These are phyloP conservation scores for Talaromyces sp. DNA, from an alignment of 2,329 filamentous ascomycete species.

Conservation along the genomic window DNA sequence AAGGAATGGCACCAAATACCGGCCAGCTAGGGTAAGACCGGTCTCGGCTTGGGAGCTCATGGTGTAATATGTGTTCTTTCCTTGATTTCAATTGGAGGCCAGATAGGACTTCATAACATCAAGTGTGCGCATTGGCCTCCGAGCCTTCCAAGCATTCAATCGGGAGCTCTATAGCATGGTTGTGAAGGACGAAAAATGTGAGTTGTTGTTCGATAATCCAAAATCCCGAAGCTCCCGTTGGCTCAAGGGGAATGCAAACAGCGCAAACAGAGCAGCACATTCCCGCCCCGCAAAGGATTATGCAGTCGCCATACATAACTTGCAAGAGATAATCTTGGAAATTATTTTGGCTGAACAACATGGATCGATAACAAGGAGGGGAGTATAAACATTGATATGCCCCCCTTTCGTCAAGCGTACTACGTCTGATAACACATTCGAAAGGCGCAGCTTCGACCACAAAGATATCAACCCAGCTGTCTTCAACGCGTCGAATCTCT, in stretches of 20 bases:
- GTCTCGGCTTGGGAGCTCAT: constrained; percentile 35
- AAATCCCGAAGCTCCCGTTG: constrained; percentile 21
- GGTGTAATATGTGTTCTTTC: constrained; percentile 16
- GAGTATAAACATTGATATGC: constrained; percentile 14
- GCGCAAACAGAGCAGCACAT: constrained; percentile 27
- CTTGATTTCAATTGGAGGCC: not conserved
- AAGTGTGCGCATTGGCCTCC: not conserved
- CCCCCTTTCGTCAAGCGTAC: not conserved
- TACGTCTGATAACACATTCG: not conserved
- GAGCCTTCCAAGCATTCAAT: constrained; percentile 5
- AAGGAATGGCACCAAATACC: constrained; percentile 36
- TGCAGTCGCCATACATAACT: not conserved
- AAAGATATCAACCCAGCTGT: not conserved
- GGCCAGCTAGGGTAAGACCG: constrained; percentile 33
- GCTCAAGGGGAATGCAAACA: constrained; percentile 29
- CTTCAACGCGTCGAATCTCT: not conserved
- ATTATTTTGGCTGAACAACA: constrained; percentile 7
- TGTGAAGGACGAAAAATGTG: constrained; percentile 13
- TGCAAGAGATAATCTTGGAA: not conserved
- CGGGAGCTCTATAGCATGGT: constrained; percentile 3
- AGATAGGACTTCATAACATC: not conserved
- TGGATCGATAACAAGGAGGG: not conserved
- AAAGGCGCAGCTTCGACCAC: not conserved
- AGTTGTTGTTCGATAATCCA: constrained; percentile 4
- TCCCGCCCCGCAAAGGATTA: constrained; percentile 12